Conservation (phyloP, 2,329 filamentous ascomycete species). For the Thelonectria blattea region DNA sequence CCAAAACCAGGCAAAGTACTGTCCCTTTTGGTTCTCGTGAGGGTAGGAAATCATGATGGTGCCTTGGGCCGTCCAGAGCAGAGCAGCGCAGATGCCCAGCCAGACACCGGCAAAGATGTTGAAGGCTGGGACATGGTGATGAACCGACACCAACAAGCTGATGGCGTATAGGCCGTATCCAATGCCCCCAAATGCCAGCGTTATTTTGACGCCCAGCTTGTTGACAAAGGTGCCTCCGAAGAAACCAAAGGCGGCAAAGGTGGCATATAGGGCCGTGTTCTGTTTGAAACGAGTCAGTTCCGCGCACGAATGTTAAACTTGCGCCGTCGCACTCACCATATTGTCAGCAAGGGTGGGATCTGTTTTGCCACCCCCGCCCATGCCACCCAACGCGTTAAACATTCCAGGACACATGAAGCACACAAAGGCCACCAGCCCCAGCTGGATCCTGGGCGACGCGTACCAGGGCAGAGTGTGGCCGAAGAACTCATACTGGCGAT, state of each 20-base stretch:
- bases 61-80: slow-evolving; percentile 84
- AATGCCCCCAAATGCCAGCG: slow-evolving; percentile 45
- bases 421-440: slow-evolving; percentile 66
- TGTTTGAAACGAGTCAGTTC: slow-evolving; percentile 6
- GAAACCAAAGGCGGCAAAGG: slow-evolving; percentile 69
- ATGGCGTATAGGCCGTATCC: slow-evolving; percentile 67
- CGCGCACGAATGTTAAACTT: too few species aligned
- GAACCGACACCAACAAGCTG: slow-evolving; percentile 72
- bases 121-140: slow-evolving; percentile 53
- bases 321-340: slow-evolving; percentile 36
- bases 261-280: slow-evolving; percentile 73
- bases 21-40: slow-evolving; percentile 79
- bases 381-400: slow-evolving; percentile 71
- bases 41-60: slow-evolving; percentile 93
- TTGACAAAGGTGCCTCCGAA: slow-evolving; percentile 76
- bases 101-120: slow-evolving; percentile 75
- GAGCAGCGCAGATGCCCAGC: slow-evolving; percentile 77
- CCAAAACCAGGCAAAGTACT: slow-evolving; percentile 92
- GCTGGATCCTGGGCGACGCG: slow-evolving; percentile 74
- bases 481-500: slow-evolving; percentile 29
- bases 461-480: slow-evolving; percentile 57
- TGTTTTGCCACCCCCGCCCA: slow-evolving; percentile 64
- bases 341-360: slow-evolving; percentile 53
- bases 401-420: slow-evolving; percentile 72
- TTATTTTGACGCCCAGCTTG: slow-evolving; percentile 34